A percentile compares a stretch with the other conserved stretches of the same genome.
Conservation (phyloP, 306 rosid genomes). For the Hippophae rhamnoides region DNA sequence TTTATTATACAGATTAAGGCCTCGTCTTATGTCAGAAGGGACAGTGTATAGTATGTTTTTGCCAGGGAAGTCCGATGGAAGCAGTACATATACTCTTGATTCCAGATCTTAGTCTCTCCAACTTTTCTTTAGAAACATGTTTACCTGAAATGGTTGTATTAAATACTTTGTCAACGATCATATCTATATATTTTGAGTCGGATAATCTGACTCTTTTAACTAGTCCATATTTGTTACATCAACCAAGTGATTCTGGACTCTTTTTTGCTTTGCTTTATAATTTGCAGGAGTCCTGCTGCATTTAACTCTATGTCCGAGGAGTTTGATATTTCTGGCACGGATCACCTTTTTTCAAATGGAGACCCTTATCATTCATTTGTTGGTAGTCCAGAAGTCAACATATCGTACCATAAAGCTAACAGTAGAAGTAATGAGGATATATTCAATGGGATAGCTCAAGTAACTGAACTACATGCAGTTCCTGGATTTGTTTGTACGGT, state of each 20-base stretch:
- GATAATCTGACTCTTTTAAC: background rate
- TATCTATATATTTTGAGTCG: background rate
- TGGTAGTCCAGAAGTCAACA: constrained; percentile 50
- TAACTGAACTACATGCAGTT: constrained; percentile 30
- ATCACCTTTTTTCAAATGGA: constrained; percentile 33
- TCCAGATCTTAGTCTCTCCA: too few relatives aligned
- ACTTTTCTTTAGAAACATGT: too few relatives aligned
- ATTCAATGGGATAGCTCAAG: constrained; percentile 30
- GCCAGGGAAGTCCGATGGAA: too few relatives aligned
- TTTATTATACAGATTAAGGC: too few relatives aligned
- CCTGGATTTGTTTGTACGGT: constrained; percentile 43
- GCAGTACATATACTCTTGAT: too few relatives aligned
- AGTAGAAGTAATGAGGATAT: constrained; percentile 23
- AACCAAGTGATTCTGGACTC: constrained; percentile 14
- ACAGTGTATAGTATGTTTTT: too few relatives aligned
- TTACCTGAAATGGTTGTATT: too few relatives aligned
- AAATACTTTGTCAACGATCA: background rate
- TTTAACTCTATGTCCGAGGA: constrained; percentile 57
- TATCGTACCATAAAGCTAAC: constrained; percentile 48
- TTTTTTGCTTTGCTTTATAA: constrained; percentile 20
- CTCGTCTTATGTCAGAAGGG: too few relatives aligned
- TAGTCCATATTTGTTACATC: constrained; percentile 5
- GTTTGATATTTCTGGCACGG: constrained; percentile 47
- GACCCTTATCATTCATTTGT: constrained; percentile 40
- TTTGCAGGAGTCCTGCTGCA: constrained; percentile 67